Evolutionary conservation across 176 grass and related monocot genomes (phyloP), one percentile per base, ranked within the genome.

Genomic region (Carex cristatella): DNA sequence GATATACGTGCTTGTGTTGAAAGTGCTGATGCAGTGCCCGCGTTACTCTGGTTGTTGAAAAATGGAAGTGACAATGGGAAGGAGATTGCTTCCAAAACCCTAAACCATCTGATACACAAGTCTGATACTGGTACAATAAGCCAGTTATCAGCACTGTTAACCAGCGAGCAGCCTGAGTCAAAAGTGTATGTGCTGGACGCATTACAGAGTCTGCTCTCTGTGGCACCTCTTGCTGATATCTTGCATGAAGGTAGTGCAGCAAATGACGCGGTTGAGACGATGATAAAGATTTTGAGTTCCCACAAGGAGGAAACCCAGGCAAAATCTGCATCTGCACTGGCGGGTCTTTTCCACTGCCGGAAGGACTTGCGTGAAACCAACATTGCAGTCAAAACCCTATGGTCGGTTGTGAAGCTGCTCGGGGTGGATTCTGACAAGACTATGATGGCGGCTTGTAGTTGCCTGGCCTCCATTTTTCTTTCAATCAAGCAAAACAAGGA

Each of bases 1-100:
- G 97, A 99, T 82, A 99, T 99, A 86, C 87, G 97, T 69, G 97
- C 97, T 80, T 99, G 97, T 82, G 97, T 99, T 76, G 93, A 99
- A 91, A 96, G 93, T 88, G 97, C 97, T 70, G 97, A 99, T 91
- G 97, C 97, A 49, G 93, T 99, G 68, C 93, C 97, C 84, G 97
- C 97, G 87, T 92, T 99, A 91, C 86, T 99, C 23, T 99, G 97
- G 97, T 92, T 99, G 86, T 85, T 99, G 57, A 99, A 99, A 90
- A 99, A 99, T 87, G 97, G 97, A 91, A 94, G 91, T 86, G 93
- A 99, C 84, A 90, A 96, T 42, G 97, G 97, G n/a, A 99, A 99
- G 85, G 97, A 96, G 89, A 99, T 96, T 82, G 97, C 97, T 86
- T 99, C 97, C 79, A 96, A 93, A 92, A 99, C 97, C 61, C 86